Evolutionary conservation across 345 rosid species (phyloP), one percentile per base, ranked within the genome.

Genomic region (Eucalyptus fibrosa): DNA sequence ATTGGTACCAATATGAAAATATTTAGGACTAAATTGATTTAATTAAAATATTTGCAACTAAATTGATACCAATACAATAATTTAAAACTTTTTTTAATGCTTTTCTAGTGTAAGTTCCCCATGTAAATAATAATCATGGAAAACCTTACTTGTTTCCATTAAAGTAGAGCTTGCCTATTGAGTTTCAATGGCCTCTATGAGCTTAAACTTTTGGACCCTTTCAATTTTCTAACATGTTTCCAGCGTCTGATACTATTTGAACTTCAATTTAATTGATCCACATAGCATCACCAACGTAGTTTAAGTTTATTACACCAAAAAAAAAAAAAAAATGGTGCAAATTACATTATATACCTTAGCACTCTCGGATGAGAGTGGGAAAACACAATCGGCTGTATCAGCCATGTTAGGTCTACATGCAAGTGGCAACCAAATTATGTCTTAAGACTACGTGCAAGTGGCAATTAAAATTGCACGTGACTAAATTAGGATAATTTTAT

Each of bases 21-120:
- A 1, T 24, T 56, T 56, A 0, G 6, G 4, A 56, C 3, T 56
- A 24, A 56, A 24, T 23, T 56, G 62, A 0, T 10, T 1, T 23
- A 9, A 56, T 23, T 56, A 6, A 56, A 56, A 23, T 23, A 1
- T 56, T 56, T 9, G 3, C 9, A 21, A 56, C 12, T 23, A 23
- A 55, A 56, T 56, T 9, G 1, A 9, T 56, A 56, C 5, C 1
- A 4, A 56, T 56, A 21, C 3, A 56, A 56, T 56, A 55, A 56
- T 56, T 9, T 23, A 53, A 19, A 1, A 53, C 4, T 51, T 51
- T 18, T 51, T 53, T 19, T 53, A 53, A 53, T 53, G 10, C 10
- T 53, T 53, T 53, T 19, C 2, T 53, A 53, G 24, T 53, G 9
- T 53, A 53, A 53, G 0, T 62, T 62, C 17, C 19, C 34, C 72